Percentiles rank a stretch among this genome's conserved stretches.
Conservation (phyloP, 345 rosid genomes). For the Eucalyptus erythrocorys region DNA sequence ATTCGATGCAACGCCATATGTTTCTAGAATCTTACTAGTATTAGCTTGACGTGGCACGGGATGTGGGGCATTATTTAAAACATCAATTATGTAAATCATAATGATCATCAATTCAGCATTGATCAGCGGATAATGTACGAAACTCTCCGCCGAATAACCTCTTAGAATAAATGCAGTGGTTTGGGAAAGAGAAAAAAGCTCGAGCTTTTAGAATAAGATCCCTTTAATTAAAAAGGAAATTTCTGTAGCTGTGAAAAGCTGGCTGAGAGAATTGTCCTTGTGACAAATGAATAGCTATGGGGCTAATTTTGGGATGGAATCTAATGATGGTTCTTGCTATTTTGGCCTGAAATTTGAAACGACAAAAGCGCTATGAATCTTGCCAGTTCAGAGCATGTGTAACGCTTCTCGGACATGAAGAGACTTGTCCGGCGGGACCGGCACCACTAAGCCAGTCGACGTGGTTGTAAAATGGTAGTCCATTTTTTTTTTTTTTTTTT, state of each 20-base stretch:
- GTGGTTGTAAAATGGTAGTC: neutral
- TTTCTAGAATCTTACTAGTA: neutral
- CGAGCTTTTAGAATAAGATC: neutral
- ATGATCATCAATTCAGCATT: neutral
- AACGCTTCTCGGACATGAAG: neutral
- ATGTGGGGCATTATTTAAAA: neutral
- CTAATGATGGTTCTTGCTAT: neutral
- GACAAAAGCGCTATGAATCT: neutral
- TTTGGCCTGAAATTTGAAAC: neutral
- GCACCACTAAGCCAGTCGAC: neutral
- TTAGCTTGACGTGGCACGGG: neutral
- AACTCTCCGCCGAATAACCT: neutral
- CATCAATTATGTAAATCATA: neutral
- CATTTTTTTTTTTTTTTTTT: too few species aligned
- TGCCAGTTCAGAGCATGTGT: neutral
- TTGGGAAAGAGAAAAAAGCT: neutral
- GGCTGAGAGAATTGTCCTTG: neutral
- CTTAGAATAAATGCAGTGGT: neutral
- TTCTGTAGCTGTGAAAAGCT: neutral
- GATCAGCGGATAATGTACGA: neutral
- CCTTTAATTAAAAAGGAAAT: neutral
- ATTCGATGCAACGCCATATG: neutral
- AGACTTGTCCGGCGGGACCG: neutral
- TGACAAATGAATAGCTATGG: neutral
- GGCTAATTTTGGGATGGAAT: neutral